A percentile compares a stretch with the other conserved stretches of the same genome.
phyloP scores from a whole-genome alignment of 2,329 filamentous ascomycete genomes.

The Trichoderma afroharzianum region DNA sequence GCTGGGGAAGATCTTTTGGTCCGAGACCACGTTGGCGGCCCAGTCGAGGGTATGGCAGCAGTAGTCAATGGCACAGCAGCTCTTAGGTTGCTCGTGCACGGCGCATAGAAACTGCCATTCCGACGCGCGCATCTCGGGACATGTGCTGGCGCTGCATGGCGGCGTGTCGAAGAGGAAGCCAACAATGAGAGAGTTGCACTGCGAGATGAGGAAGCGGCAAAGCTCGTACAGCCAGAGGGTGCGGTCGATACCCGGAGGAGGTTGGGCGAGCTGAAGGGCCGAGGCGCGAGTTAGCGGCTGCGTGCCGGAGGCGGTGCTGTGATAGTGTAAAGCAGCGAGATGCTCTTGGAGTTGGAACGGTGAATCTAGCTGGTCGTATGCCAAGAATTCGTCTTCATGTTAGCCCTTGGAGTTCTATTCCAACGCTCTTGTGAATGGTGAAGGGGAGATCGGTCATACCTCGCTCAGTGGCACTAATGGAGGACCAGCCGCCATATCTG shows the following conservation, averaged over 20 bases:
- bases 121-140: constrained; percentile 95
- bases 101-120: constrained; percentile 99
- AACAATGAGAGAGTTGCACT: constrained; percentile 88
- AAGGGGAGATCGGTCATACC: constrained; percentile 44
- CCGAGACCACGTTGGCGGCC: constrained; percentile 91
- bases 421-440: not conserved
- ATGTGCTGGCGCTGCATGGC: constrained; percentile 83
- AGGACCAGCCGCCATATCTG: constrained; percentile 88
- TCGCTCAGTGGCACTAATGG: constrained; percentile 82
- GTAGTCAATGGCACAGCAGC: constrained; percentile 97
- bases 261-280: constrained; percentile 71
- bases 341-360: constrained; percentile 97
- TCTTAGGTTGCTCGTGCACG: constrained; percentile 93
- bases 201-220: constrained; percentile 89
- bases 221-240: constrained; percentile 97
- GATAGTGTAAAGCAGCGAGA: constrained; percentile 84
- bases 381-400: not conserved
- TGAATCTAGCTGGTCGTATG: constrained; percentile 73
- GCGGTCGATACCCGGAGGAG: constrained; percentile 77
- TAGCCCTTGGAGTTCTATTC: not conserved
- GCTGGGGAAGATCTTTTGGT: constrained; percentile 91
- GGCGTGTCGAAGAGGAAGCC: constrained; percentile 89
- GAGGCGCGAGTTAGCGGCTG: constrained; percentile 71
- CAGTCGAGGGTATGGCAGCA: constrained; percentile 98
- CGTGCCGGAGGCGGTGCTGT: constrained; percentile 66